Evolutionary conservation across 2,329 filamentous ascomycete genomes (phyloP).

Genomic region (Lasiodiplodia sp.): DNA sequence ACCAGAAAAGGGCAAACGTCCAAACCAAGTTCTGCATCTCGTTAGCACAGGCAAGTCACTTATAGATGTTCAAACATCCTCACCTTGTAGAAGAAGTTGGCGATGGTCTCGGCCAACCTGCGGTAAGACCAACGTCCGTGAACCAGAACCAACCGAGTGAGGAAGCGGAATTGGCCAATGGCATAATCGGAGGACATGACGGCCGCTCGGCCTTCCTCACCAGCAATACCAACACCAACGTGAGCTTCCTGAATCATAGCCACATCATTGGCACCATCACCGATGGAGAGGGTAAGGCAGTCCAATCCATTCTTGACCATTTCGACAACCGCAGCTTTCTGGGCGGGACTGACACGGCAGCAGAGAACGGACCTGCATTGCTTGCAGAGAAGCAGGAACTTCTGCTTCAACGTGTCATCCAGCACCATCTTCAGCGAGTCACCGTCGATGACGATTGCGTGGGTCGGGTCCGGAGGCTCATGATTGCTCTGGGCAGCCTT

Average conservation of each 20-base stretch:
- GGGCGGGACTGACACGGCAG: slow-evolving; percentile 94
- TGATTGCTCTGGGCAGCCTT: slow-evolving; percentile 80
- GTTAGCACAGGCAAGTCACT: slow-evolving; percentile 38
- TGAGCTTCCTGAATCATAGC: slow-evolving; percentile 98
- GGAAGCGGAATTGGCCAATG: slow-evolving; percentile 90
- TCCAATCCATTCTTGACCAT: slow-evolving; percentile 96
- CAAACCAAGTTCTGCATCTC: slow-evolving; percentile 81
- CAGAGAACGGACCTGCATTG: slow-evolving; percentile 96
- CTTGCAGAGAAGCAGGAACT: slow-evolving; percentile 94
- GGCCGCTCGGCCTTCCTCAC: slow-evolving; percentile 89
- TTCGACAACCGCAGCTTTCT: slow-evolving; percentile 95
- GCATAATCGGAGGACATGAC: slow-evolving; percentile 97
- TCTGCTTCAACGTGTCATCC: slow-evolving; percentile 81
- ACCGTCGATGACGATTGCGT: slow-evolving; percentile 93
- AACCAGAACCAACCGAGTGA: slow-evolving; percentile 84
- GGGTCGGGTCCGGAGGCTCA: slow-evolving; percentile 83
- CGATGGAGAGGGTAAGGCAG: slow-evolving; percentile 93
- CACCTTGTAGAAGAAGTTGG: slow-evolving; percentile 97
- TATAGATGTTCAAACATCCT: slow-evolving; percentile 46
- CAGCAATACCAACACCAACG: slow-evolving; percentile 94
- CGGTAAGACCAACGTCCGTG: slow-evolving; percentile 98
- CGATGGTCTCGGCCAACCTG: slow-evolving; percentile 88
- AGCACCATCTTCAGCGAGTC: slow-evolving; percentile 91
- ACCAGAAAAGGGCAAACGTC: slow-evolving; percentile 98
- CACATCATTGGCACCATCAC: slow-evolving; percentile 94